Base-by-base conservation (phyloP, 306 rosid species). In the Arachis stenosperma region DNA sequence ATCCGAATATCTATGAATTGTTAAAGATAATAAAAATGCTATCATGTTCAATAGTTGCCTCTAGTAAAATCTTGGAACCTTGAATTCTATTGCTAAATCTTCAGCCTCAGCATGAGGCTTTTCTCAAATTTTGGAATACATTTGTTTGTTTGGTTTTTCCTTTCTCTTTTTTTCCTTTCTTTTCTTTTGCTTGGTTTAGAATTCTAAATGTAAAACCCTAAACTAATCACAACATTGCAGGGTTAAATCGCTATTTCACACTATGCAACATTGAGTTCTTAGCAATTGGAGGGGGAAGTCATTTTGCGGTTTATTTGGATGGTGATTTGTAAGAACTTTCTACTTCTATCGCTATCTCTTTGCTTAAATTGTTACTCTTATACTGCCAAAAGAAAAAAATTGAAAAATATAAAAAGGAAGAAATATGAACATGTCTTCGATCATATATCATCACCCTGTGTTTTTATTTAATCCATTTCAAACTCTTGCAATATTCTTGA, bases 251-350 rank as follows among this genome's bases (percentile, higher is more conserved):
- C 71, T 93, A 89, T 79, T 93, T 82, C 87, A 93, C 98, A 7
- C 86, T 89, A 17, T 90, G 98, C 84, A 71, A 87, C 56, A 78
- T 80, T 33, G 90, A 90, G 76, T 89, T 65, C 75, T 70, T 93
- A 60, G 97, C 98, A 63, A 70, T 90, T 42, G 98, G 98, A 10
- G 98, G 98, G 39, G 97, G 97, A 61, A 78, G 92, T 54, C 97
- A 90, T 86, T 90, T 90, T 63, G 97, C 98, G 0, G 87, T 91
- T 40, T 91, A 91, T 82, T 79, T 93, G 85, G 97, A 89, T 80
- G 82, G 88, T 70, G 97, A 93, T 78, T 84, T 93, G 98, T 93
- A 83, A 89, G 96, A 79, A 69, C 55, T 67, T 51, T 55, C 9
- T 37, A 60, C 59, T 48, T 48, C 14, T 15, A 55, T 64, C 3